Evolutionary conservation across 768 basidiomycete genomes (phyloP), one percentile per base, ranked within the genome.

Genomic region (Glaciozyma antarctica): DNA sequence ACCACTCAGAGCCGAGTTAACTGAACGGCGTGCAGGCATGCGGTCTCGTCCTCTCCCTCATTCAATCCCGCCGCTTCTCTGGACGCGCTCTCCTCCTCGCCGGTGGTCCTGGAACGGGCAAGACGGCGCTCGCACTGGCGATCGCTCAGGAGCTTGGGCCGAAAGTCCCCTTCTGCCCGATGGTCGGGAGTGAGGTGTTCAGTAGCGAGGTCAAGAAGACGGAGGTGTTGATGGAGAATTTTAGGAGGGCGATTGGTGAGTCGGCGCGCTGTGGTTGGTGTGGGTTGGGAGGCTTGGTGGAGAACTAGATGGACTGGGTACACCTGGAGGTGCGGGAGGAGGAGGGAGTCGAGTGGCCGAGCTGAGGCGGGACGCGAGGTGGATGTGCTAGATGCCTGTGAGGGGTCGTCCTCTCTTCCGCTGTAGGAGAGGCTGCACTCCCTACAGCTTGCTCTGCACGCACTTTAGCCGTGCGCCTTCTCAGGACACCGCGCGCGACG

Each of bases 141-240:
- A 83, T 98, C 32, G 87, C 91, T 9, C 93, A 97, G 65, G 95
- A 98, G 73, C 82, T 99, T 0, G 95, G 95, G 0, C 79, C 83
- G 26, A 95, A 95, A 73, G 93, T 97, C 1, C 95, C 95, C 0
- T 98, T 99, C 76, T 97, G 94, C 76, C 91, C 92, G 7, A 97
- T 97, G 90, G 95, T 98, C 51, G 95, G 95, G 0, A 88, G 86
- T 24, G 95, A 99, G 77, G 95, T 98, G 66, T 98, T 95, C 75
- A 89, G 86, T 48, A 85, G 88, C 4, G 94, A 98, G 77, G 92
- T 99, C 63, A 98, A 98, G 80, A 99, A 99, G 82, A 98, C 95
- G 2, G 95, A 98, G 75, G 93, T 98, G 7, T 79, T 99, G 24
- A 90, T 92, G 56, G 94, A 97, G 77, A 84, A 86, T 45, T 98